phyloP scores from a whole-genome alignment of 495 filamentous ascomycete genomes.

The Endocarpon pusillum region DNA sequence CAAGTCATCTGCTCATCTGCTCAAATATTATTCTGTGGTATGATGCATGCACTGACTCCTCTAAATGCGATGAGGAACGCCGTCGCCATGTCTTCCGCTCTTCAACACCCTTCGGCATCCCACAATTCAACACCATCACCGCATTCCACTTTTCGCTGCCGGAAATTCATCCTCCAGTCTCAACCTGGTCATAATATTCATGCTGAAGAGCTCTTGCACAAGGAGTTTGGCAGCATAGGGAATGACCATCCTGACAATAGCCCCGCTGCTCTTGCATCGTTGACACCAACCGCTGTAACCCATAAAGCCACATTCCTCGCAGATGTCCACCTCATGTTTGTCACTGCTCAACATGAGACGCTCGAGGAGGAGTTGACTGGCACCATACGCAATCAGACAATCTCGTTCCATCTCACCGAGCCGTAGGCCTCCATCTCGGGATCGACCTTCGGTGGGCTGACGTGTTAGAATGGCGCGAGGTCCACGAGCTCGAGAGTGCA shows the following conservation, averaged over 20 bases:
- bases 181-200: slow-evolving; percentile 83
- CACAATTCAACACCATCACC: slow-evolving; percentile 1
- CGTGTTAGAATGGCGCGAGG: slow-evolving; percentile 83
- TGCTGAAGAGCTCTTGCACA: slow-evolving; percentile 89
- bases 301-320: slow-evolving; percentile 83
- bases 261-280: slow-evolving; percentile 63
- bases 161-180: slow-evolving; percentile 88
- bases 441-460: slow-evolving; percentile 92
- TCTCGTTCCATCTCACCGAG: slow-evolving; percentile 98
- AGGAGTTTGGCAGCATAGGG: slow-evolving; percentile 98
- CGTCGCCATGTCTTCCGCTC: neutral
- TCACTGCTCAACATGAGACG: slow-evolving; percentile 88
- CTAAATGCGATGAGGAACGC: no score
- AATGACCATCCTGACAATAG: slow-evolving; percentile 80
- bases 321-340: slow-evolving; percentile 79
- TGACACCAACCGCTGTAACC: slow-evolving; percentile 88
- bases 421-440: slow-evolving; percentile 77
- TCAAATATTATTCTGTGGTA: no score
- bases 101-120: neutral
- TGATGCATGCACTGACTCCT: no score
- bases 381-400: slow-evolving; percentile 90
- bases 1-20: no score
- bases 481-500: slow-evolving; percentile 87
- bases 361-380: slow-evolving; percentile 80
- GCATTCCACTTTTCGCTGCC: slow-evolving; percentile 24